Conservation (phyloP, 805 yeast species). For the Teunomyces pallodes region DNA sequence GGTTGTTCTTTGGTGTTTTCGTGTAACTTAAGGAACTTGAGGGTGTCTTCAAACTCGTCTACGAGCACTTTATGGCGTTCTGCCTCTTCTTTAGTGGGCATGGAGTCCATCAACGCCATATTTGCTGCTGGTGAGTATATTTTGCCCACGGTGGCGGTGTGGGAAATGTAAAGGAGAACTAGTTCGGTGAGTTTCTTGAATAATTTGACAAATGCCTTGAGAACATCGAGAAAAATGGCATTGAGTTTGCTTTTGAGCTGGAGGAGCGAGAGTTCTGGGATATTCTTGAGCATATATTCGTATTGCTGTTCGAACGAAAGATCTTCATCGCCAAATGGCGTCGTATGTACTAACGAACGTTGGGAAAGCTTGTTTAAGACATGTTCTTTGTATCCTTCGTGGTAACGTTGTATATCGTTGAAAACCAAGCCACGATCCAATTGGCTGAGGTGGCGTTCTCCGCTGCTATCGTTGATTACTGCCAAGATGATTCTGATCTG, state of each 20-base stretch:
- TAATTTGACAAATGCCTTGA: slow-evolving; percentile 28
- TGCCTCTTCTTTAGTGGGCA: slow-evolving; percentile 32
- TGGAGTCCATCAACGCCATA: slow-evolving; percentile 14
- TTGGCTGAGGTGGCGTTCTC: slow-evolving; percentile 21
- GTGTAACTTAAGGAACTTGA: slow-evolving; percentile 20
- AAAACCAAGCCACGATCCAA: slow-evolving; percentile 33
- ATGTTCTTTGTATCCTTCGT: slow-evolving; percentile 31
- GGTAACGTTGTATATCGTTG: slow-evolving; percentile 21
- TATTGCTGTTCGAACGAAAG: slow-evolving; percentile 17
- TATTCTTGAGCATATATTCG: slow-evolving; percentile 21
- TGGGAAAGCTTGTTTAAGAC: slow-evolving; percentile 14
- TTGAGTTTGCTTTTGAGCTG: slow-evolving; percentile 32
- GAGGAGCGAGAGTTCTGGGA: slow-evolving; percentile 30
- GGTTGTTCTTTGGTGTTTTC: slow-evolving; percentile 3
- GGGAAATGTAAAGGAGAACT: slow-evolving; percentile 25
- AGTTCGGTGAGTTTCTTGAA: slow-evolving; percentile 31
- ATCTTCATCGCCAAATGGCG: slow-evolving; percentile 26
- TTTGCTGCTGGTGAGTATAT: slow-evolving; percentile 9
- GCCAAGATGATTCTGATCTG: slow-evolving; percentile 39
- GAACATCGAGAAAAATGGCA: slow-evolving; percentile 32
- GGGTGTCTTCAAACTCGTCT: slow-evolving; percentile 28
- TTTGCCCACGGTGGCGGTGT: slow-evolving; percentile 28
- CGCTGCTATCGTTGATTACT: slow-evolving; percentile 36
- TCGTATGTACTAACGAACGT: slow-evolving; percentile 10
- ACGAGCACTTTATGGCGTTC: slow-evolving; percentile 28